phyloP scores from a whole-genome alignment of 495 filamentous ascomycete genomes.

The Filosporella fistucella region DNA sequence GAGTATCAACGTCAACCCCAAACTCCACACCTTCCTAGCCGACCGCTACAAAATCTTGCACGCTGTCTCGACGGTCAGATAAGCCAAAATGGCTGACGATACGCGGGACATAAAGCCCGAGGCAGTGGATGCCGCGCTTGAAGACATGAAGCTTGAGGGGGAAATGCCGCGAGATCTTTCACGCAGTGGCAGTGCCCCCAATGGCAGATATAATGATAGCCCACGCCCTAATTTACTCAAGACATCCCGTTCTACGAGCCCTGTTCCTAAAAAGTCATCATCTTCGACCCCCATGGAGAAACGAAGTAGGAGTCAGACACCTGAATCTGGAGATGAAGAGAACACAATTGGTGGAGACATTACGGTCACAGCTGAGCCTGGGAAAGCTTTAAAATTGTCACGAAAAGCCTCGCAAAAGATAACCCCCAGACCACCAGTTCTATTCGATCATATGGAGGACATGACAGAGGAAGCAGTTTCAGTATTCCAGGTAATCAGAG shows the following conservation, averaged over 20 bases:
- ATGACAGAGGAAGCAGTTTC: constrained; percentile 68
- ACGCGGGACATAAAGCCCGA: constrained; percentile 38
- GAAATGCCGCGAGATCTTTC: constrained; percentile 14
- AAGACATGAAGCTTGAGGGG: constrained; percentile 36
- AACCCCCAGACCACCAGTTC: constrained; percentile 48
- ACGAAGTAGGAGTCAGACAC: constrained; percentile 28
- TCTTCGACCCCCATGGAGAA: constrained; percentile 39
- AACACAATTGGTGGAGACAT: constrained; percentile 52
- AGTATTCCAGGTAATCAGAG: constrained; percentile 75
- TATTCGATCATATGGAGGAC: constrained; percentile 68
- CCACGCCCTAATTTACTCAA: constrained; percentile 13
- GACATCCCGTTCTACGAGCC: constrained; percentile 21
- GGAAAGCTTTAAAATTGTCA: constrained; percentile 66
- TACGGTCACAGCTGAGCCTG: constrained; percentile 60
- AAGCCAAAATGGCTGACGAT: constrained; percentile 30
- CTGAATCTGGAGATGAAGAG: constrained; percentile 30
- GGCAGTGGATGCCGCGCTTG: constrained; percentile 33
- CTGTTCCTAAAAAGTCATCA: constrained; percentile 22
- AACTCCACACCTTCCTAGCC: constrained; percentile 33
- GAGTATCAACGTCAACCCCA: too few species aligned
- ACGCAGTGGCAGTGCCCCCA: constrained; percentile 10
- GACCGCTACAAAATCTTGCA: neutral
- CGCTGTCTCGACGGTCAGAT: neutral
- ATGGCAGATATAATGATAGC: constrained; percentile 21
- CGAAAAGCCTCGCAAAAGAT: constrained; percentile 73